Evolutionary conservation across 1,284 basidiomycete species (phyloP), one percentile per base, ranked within the genome.

Genomic region (Apiotrichum sp.): DNA sequence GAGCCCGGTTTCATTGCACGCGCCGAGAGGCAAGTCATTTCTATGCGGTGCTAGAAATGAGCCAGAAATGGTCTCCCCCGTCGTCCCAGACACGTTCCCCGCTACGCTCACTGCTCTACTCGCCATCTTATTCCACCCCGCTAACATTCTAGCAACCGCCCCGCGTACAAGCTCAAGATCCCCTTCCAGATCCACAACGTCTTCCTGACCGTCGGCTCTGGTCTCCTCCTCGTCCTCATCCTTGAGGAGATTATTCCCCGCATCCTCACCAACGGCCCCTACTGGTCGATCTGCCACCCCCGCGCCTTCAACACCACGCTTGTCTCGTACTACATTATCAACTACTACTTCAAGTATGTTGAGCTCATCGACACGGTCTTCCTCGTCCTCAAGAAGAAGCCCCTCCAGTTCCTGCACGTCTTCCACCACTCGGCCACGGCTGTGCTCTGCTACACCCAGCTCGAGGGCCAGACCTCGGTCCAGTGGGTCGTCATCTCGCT

Each of bases 391-490:
- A 98, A 97, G 84, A 97, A 97, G 83, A 97, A 98, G 78, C 90
- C 91, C 33, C 81, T 98, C 16, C 68, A 95, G 89, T 98, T 98
- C 80, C 80, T 98, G 63, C 95, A 98, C 76, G 93, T 98, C 66
- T 98, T 96, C 82, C 95, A 98, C 77, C 95, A 98, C 80, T 91
- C 93, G 61, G 95, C 93, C n/a, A 98, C 95, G 55, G 95, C 95
- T 57, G 77, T 95, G 53, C 81, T 98, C 59, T 98, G 95, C 80
- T 98, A 86, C 76, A 86, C 86, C 55, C 93, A 98, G 79, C 82
- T 98, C 62, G 87, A 95, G 67, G 93, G 96, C 71, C 83, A 83
- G 74, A 93, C 93, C 50, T 89, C 88, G 64, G 85, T 96, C 61
- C 96, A 95, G 62, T 99, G 96, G 96, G 85, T 93, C 62, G 89